Base-by-base conservation (phyloP, 2,329 filamentous ascomycete genomes). In the Phoma sp. region DNA sequence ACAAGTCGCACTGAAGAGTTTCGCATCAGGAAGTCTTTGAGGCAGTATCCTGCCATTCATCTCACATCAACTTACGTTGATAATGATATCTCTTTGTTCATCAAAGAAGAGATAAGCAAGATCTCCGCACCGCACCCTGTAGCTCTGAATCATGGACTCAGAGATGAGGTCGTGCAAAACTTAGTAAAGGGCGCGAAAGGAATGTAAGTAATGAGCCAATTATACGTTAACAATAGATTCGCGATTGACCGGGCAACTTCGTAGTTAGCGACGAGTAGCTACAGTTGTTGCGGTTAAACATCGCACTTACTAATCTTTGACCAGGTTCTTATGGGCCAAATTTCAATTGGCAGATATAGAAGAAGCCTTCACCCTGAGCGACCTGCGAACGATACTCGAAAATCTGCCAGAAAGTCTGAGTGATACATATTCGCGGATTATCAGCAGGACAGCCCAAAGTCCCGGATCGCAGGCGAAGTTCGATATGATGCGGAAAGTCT, bases 181-280 rank as follows among this genome's bases (percentile, higher is more conserved):
- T 55, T 66, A 6, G 22, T 57, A 0, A 4, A 32, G 7, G 55
- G 55, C 14, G 63, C 65, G 1, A 52, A 64, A 10, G 59, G 58
- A 7, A 65, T 65, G 63, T 65, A 41, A 55, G 63, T 58, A 7
- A 8, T n/a, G n/a, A n/a, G n/a, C n/a, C n/a, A n/a, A n/a, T n/a
- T n/a, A n/a, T n/a, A n/a, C n/a, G n/a, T n/a, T n/a, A n/a, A n/a
- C n/a, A n/a, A n/a, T n/a, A n/a, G n/a, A n/a, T n/a, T n/a, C n/a
- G n/a, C n/a, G n/a, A n/a, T n/a, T n/a, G n/a, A n/a, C n/a, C n/a
- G n/a, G n/a, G n/a, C n/a, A n/a, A n/a, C n/a, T n/a, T n/a, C n/a
- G n/a, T n/a, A n/a, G n/a, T n/a, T n/a, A n/a, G n/a, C n/a, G n/a
- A n/a, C n/a, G n/a, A n/a, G n/a, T n/a, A n/a, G n/a, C n/a, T n/a